Evolutionary conservation across 129 eudicot species (phyloP), one percentile per base, ranked within the genome.

Genomic region (Saposhnikovia divaricata): DNA sequence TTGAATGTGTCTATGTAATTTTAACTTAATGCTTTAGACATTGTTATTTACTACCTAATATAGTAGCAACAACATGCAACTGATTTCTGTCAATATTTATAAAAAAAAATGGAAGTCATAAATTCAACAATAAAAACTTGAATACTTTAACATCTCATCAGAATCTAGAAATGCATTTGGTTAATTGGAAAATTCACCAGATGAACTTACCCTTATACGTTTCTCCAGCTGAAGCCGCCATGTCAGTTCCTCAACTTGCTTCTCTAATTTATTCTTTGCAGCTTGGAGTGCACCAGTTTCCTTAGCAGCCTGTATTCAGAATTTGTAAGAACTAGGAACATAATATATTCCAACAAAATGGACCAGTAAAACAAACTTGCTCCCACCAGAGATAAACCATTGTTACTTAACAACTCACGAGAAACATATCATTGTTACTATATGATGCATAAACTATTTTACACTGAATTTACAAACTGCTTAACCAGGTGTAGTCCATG

Each of bases 231-330:
- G 98, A 72, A 96, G 82, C 78, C 99, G 84, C 99, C 97, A 96
- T 47, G 99, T 92, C 75, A 96, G 85, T 78, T 96, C 99, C 82
- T 96, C 99, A 74, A 96, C 99, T 84, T 96, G 98, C 93, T 96
- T 96, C 91, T 96, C 99, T 57, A 96, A 86, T 84, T 96, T 96
- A 85, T 90, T 96, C 86, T 96, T 96, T 45, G 99, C 99, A 83
- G 97, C 99, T 87, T 96, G 99, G 50, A 96, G 93, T 69, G 99
- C 99, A 80, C 99, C 99, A 55, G 99, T 96, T 89, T 96, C 98
- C 84, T 87, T 91, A 77, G 99, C 99, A 86, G 98, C 99, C 99
- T 96, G 79, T 21, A 68, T 69, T 72, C 53, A 40, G 71, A 43
- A 76, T 14, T 75, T 44, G 42, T 27, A 61, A 78, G 69, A 50